phyloP scores from a whole-genome alignment of 441 rosid genomes.

The Caryocar brasiliense region DNA sequence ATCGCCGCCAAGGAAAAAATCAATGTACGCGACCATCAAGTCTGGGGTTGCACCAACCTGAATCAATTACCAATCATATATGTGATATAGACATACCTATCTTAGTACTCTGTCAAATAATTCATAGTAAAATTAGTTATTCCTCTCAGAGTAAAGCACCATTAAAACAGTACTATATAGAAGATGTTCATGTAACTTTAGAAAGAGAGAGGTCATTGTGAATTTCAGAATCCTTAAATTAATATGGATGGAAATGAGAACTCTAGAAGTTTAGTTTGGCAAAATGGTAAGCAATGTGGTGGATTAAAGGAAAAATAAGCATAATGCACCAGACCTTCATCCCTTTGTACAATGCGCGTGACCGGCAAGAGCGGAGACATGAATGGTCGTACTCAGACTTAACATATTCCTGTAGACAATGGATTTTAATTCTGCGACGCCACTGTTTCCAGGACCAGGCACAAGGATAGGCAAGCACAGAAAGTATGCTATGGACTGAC shows the following conservation, averaged over 20 bases:
- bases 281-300: no score
- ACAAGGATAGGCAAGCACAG: slow-evolving; percentile 86
- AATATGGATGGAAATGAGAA: no score
- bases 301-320: slow-evolving; percentile 4
- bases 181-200: background rate
- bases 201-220: no score
- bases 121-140: no score
- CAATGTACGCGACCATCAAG: slow-evolving; percentile 88
- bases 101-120: no score
- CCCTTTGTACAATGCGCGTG: slow-evolving; percentile 95
- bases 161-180: background rate
- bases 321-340: slow-evolving; percentile 67
- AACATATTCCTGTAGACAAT: slow-evolving; percentile 87
- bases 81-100: slow-evolving; percentile 1
- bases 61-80: slow-evolving; percentile 14
- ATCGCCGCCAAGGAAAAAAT: slow-evolving; percentile 96
- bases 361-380: slow-evolving; percentile 96
- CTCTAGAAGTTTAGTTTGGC: no score
- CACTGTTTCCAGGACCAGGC: slow-evolving; percentile 99
- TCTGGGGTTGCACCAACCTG: slow-evolving; percentile 97
- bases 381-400: slow-evolving; percentile 95
- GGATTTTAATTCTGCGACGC: slow-evolving; percentile 79
- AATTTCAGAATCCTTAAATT: no score
- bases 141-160: no score
- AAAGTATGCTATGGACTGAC: slow-evolving; percentile 80